These are phyloP conservation scores for Cardamine occulta DNA, from an alignment of 345 rosid genomes.

Conservation along the genomic window DNA sequence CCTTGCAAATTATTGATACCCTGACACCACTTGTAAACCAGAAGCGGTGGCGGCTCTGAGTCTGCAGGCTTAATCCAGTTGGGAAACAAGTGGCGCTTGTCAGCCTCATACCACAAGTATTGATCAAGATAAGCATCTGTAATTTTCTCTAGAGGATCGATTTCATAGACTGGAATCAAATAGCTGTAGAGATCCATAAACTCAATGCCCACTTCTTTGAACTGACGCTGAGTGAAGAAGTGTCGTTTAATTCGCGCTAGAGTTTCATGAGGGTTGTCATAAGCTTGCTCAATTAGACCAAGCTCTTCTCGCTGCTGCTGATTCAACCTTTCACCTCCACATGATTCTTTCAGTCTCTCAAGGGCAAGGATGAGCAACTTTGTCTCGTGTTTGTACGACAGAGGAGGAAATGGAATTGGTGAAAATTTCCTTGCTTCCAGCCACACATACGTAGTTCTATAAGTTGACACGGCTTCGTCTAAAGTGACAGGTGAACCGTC, in stretches of 20 bases:
- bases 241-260: conserved; percentile 95
- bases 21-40: conserved; percentile 99
- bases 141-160: conserved; percentile 95
- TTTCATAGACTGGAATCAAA: conserved; percentile 98
- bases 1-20: conserved; percentile 98
- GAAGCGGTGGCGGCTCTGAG: conserved; percentile 98
- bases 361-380: conserved; percentile 95
- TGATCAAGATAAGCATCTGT: conserved; percentile 99
- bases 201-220: conserved; percentile 98
- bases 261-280: conserved; percentile 99
- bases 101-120: conserved; percentile 99
- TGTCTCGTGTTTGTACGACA: conserved; percentile 97
- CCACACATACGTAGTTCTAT: conserved; percentile 97
- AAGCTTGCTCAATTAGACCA: conserved; percentile 98
- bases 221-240: conserved; percentile 96
- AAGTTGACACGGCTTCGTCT: conserved; percentile 96
- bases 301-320: conserved; percentile 97
- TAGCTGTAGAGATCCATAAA: conserved; percentile 98
- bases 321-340: conserved; percentile 97
- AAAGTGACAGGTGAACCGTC: conserved; percentile 99
- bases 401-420: conserved; percentile 96
- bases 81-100: conserved; percentile 97
- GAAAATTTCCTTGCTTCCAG: conserved; percentile 95
- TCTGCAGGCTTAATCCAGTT: conserved; percentile 99
- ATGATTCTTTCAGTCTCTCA: conserved; percentile 96